Conservation (phyloP, 2,329 filamentous ascomycete genomes). For the Apiospora kogelbergensis region DNA sequence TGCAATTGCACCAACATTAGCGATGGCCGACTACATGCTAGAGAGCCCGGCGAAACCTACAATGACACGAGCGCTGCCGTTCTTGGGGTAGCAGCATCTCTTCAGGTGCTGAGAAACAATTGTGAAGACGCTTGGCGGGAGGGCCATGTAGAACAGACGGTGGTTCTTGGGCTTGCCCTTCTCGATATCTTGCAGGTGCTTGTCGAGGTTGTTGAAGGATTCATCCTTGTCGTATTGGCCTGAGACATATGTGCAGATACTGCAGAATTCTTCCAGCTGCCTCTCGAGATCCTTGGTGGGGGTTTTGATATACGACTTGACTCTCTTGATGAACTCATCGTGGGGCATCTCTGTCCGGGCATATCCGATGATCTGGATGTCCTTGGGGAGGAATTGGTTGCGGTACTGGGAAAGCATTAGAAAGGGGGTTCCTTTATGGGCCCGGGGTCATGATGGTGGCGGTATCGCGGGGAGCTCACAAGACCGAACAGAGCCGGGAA, state of each 20-base stretch:
- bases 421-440: background rate
- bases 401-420: slow-evolving; percentile 66
- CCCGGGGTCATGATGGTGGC: background rate
- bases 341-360: slow-evolving; percentile 99
- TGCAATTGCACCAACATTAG: slow-evolving; percentile 34
- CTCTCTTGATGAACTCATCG: slow-evolving; percentile 87
- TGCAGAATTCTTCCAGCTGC: slow-evolving; percentile 87
- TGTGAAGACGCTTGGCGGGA: slow-evolving; percentile 96
- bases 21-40: too few species aligned
- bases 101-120: slow-evolving; percentile 97
- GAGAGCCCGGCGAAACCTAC: slow-evolving; percentile 50
- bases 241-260: slow-evolving; percentile 89
- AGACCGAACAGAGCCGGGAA: slow-evolving; percentile 97
- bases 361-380: slow-evolving; percentile 97
- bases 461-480: slow-evolving; percentile 60
- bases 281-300: slow-evolving; percentile 97
- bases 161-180: slow-evolving; percentile 79
- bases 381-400: slow-evolving; percentile 97
- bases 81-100: slow-evolving; percentile 91
- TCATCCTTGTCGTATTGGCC: slow-evolving; percentile 98
- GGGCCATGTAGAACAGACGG: slow-evolving; percentile 98
- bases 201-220: slow-evolving; percentile 81
- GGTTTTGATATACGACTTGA: slow-evolving; percentile 98
- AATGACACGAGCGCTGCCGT: slow-evolving; percentile 90
- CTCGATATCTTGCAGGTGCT: slow-evolving; percentile 85